A percentile compares a stretch with the other conserved stretches of the same genome.
Evolutionary conservation across 2,329 filamentous ascomycete genomes (phyloP).

Genomic region (Leptographium procerum): DNA sequence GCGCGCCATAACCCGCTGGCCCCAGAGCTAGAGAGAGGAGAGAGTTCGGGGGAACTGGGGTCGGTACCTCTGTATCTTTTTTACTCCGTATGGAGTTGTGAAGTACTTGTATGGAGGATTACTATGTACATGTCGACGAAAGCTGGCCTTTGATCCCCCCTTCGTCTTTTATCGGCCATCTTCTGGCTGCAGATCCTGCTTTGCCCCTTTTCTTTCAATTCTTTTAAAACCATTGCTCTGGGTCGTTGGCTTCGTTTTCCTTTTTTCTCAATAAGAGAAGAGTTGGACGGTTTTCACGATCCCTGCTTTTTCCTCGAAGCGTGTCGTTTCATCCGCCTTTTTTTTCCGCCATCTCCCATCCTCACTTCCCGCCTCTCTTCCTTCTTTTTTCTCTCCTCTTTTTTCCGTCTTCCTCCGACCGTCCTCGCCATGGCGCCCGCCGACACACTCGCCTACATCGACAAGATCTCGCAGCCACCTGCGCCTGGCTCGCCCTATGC

Average conservation of each 20-base stretch:
- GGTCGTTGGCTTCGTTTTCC: neutral
- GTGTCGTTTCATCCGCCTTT: neutral
- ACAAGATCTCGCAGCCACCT: constrained; percentile 49
- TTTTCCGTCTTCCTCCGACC: neutral
- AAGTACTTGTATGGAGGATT: neutral
- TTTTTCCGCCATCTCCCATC: no score
- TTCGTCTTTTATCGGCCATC: neutral
- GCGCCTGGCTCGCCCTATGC: constrained; percentile 69
- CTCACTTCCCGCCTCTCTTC: no score
- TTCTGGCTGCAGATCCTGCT: neutral
- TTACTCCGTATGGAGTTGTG: no score
- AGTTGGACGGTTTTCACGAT: neutral
- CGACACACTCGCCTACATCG: constrained; percentile 29
- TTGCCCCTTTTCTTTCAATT: neutral
- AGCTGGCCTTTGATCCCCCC: neutral
- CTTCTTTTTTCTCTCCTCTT: constrained; percentile 3
- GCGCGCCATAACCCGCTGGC: neutral
- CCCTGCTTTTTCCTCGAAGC: neutral
- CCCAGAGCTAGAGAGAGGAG: neutral
- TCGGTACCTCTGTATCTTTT: neutral
- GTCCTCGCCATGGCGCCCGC: constrained; percentile 21
- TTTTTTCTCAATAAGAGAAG: neutral
- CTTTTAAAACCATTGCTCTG: neutral
- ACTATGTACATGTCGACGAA: neutral
- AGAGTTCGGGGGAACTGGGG: neutral